Percentiles rank a stretch among this genome's conserved stretches.
Conservation (phyloP, 495 filamentous ascomycete species). For the Physcia stellaris region DNA sequence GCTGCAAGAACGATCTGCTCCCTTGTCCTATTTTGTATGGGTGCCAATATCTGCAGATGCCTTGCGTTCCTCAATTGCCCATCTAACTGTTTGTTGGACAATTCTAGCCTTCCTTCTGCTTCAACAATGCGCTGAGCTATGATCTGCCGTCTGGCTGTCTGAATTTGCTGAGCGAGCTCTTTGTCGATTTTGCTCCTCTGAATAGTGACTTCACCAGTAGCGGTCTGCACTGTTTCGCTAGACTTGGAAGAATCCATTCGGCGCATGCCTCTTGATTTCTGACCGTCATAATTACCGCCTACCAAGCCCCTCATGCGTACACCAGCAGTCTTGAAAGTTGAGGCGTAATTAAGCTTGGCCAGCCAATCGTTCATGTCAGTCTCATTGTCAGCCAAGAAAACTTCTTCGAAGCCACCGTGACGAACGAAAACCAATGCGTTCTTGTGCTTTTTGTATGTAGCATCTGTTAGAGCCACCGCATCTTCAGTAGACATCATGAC, state of each 20-base stretch:
- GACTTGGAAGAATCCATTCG: constrained; percentile 46
- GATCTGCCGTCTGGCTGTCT: constrained; percentile 63
- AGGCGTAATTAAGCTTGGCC: constrained; percentile 89
- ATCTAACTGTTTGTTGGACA: constrained; percentile 65
- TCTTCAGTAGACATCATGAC: constrained; percentile 82
- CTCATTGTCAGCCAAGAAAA: constrained; percentile 79
- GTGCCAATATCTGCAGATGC: constrained; percentile 78
- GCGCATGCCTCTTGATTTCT: constrained; percentile 57
- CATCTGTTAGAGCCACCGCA: constrained; percentile 77
- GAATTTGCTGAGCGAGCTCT: constrained; percentile 71
- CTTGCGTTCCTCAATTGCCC: constrained; percentile 78
- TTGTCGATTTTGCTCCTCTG: constrained; percentile 54
- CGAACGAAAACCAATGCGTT: constrained; percentile 83
- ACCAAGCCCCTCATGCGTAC: constrained; percentile 81
- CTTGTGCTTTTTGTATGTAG: constrained; percentile 89
- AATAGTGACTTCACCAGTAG: constrained; percentile 56
- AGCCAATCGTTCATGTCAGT: constrained; percentile 95
- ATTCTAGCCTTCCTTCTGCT: constrained; percentile 63
- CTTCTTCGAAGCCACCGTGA: constrained; percentile 81
- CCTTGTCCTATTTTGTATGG: constrained; percentile 72
- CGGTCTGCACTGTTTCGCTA: constrained; percentile 47
- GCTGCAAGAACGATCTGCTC: constrained; percentile 78
- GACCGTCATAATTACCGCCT: constrained; percentile 73
- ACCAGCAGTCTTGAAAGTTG: constrained; percentile 83
- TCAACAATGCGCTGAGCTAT: constrained; percentile 75